These are phyloP conservation scores for Paecilomyces dactylethromorphus DNA, from an alignment of 2,329 filamentous ascomycete species.

Conservation along the genomic window DNA sequence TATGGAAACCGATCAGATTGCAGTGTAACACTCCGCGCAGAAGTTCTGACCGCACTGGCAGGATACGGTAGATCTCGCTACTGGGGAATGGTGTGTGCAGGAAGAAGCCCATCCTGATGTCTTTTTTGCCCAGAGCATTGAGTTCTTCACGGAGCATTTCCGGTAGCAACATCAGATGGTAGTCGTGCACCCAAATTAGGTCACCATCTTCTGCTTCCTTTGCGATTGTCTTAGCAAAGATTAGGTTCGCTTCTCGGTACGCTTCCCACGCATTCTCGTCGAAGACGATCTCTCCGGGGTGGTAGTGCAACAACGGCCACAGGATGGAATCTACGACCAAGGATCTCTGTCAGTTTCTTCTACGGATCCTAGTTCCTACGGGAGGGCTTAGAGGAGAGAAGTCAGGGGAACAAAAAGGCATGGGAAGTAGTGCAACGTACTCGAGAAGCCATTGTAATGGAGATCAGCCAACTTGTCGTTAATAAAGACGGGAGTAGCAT, in stretches of 20 bases:
- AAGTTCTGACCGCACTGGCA: constrained; percentile 85
- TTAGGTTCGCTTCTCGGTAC: constrained; percentile 84
- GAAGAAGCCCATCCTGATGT: constrained; percentile 98
- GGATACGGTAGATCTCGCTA: constrained; percentile 91
- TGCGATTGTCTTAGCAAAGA: constrained; percentile 83
- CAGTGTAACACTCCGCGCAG: constrained; percentile 83
- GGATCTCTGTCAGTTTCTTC: neutral
- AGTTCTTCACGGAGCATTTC: constrained; percentile 92
- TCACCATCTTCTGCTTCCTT: constrained; percentile 89
- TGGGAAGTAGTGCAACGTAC: constrained; percentile 43
- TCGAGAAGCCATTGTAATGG: constrained; percentile 95
- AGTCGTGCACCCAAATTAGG: constrained; percentile 97
- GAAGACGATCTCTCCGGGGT: constrained; percentile 96
- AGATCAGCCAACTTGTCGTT: constrained; percentile 82
- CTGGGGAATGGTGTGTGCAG: constrained; percentile 95
- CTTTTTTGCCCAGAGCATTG: constrained; percentile 64
- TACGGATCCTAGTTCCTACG: neutral
- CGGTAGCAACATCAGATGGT: constrained; percentile 94
- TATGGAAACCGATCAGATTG: constrained; percentile 96
- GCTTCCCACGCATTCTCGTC: constrained; percentile 91
- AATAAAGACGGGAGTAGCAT: constrained; percentile 81
- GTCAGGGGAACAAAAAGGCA: neutral
- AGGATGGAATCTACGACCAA: constrained; percentile 74
- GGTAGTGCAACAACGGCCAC: constrained; percentile 98
- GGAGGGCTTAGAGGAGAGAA: neutral